These are phyloP conservation scores for Blumeria graminis DNA, from an alignment of 2,329 filamentous ascomycete genomes.

Conservation along the genomic window DNA sequence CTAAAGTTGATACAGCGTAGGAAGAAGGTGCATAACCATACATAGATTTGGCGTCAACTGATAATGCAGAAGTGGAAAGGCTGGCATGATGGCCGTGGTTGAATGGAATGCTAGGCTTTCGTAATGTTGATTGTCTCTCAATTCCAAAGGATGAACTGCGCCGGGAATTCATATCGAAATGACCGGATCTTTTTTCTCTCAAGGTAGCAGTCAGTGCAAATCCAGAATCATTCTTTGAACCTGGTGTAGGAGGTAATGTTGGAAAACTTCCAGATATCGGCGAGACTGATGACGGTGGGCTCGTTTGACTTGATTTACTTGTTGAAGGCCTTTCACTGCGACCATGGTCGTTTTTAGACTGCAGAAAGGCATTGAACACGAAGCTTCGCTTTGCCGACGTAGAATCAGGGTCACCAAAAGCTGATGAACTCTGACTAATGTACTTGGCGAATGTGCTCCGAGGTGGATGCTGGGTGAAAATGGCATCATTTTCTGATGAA, in stretches of 20 bases:
- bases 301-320: constrained; percentile 36
- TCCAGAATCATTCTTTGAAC: constrained; percentile 79
- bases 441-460: constrained; percentile 60
- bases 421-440: constrained; percentile 70
- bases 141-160: constrained; percentile 84
- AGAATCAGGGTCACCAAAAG: constrained; percentile 43
- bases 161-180: constrained; percentile 54
- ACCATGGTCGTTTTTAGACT: constrained; percentile 41
- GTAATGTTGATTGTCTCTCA: constrained; percentile 41
- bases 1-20: constrained; percentile 67
- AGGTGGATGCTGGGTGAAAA: constrained; percentile 50
- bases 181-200: constrained; percentile 80
- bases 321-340: constrained; percentile 58
- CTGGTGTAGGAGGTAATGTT: constrained; percentile 46
- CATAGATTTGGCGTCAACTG: constrained; percentile 17
- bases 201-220: constrained; percentile 69
- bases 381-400: constrained; percentile 28
- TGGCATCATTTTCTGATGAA: constrained; percentile 57
- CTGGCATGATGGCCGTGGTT: constrained; percentile 38
- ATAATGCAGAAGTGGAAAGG: constrained; percentile 40
- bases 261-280: constrained; percentile 61
- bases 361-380: constrained; percentile 78
- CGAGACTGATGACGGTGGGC: constrained; percentile 41
- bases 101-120: constrained; percentile 52
- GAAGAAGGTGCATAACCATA: constrained; percentile 56